phyloP scores from a whole-genome alignment of 2,329 filamentous ascomycete species.

The Elsinoe ampelina region DNA sequence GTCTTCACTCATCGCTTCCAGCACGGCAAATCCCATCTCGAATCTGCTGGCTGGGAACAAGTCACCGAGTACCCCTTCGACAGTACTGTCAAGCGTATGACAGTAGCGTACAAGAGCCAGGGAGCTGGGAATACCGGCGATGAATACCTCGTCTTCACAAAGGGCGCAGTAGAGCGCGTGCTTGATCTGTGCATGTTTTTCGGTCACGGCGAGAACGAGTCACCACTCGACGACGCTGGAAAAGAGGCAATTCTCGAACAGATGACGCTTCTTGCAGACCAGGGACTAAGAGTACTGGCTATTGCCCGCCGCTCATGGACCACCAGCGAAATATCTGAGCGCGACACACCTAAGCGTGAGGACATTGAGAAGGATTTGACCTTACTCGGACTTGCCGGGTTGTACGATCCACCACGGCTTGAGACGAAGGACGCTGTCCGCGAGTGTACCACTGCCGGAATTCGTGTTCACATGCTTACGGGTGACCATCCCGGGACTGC shows the following conservation, averaged over 20 bases:
- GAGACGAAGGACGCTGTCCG: constrained; percentile 32
- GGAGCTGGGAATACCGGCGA: constrained; percentile 7
- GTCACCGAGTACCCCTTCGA: constrained; percentile 27
- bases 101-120: constrained; percentile 21
- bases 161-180: constrained; percentile 50
- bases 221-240: constrained; percentile 17
- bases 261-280: constrained; percentile 19
- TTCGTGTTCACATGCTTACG: constrained; percentile 42
- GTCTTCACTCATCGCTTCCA: constrained; percentile 60
- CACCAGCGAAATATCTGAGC: constrained; percentile 13
- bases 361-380: constrained; percentile 22
- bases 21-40: constrained; percentile 21
- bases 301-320: constrained; percentile 20
- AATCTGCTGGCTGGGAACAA: constrained; percentile 16
- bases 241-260: constrained; percentile 25
- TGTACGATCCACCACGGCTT: constrained; percentile 27
- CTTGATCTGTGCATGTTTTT: constrained; percentile 52
- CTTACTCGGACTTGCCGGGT: constrained; percentile 26
- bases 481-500: constrained; percentile 40
- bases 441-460: constrained; percentile 38
- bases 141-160: constrained; percentile 23
- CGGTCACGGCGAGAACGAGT: constrained; percentile 32
- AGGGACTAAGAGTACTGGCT: constrained; percentile 27
- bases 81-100: constrained; percentile 28
- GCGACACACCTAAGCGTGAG: constrained; percentile 11